Evolutionary conservation across 2,329 filamentous ascomycete genomes (phyloP).

Genomic region (Diaporthe longicolla): DNA sequence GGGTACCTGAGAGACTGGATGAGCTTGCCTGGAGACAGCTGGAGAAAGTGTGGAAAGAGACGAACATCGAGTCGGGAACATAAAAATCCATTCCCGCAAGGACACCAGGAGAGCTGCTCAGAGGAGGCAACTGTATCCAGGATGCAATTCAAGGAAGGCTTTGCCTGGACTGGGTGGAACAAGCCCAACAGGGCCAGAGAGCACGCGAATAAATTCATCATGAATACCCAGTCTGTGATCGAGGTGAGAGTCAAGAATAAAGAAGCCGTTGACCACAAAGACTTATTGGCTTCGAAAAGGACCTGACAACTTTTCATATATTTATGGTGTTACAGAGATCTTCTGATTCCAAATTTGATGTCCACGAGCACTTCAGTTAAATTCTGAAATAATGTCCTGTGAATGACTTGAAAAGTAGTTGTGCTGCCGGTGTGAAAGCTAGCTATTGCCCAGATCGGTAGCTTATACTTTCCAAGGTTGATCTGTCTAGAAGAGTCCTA

Average conservation of each 20-base stretch:
- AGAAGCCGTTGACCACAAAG: background rate
- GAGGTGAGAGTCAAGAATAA: background rate
- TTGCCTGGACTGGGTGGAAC: background rate
- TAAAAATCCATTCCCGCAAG: conserved; percentile 45
- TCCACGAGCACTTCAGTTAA: too few species aligned
- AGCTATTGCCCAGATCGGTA: background rate
- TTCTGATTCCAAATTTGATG: too few species aligned
- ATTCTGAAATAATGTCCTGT: background rate
- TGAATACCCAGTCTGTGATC: background rate
- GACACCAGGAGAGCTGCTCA: conserved; percentile 46
- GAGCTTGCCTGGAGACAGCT: background rate
- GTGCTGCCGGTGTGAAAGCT: background rate
- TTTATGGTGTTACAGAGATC: background rate
- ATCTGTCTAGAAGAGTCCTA: background rate
- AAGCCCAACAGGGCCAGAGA: conserved; percentile 19
- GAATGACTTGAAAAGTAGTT: background rate
- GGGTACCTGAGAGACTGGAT: conserved; percentile 36
- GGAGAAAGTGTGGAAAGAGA: background rate
- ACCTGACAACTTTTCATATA: background rate
- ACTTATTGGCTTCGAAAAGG: background rate
- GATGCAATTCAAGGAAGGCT: background rate
- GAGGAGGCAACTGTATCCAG: conserved; percentile 18
- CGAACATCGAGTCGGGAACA: conserved; percentile 47
- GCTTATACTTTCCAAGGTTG: background rate
- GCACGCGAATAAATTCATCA: background rate